Percentiles rank a stretch among this genome's conserved stretches.
Conservation (phyloP, 805 yeast species). For the Zygotorulaspora danielsina region DNA sequence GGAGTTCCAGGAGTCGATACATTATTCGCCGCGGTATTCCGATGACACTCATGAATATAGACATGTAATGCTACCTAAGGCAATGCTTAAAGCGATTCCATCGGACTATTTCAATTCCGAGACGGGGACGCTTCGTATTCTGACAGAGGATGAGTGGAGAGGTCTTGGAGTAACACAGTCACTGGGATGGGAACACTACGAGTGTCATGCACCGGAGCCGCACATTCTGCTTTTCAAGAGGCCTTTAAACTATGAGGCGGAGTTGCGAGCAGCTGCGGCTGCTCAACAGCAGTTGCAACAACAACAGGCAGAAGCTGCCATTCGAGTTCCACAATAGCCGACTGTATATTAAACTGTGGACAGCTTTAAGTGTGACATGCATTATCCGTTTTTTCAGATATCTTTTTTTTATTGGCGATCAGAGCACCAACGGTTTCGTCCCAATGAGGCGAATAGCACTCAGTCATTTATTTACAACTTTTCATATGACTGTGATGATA, state of each 20-base stretch:
- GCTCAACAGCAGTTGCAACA: slow-evolving; percentile 28
- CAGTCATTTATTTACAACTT: not conserved
- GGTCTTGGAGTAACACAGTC: slow-evolving; percentile 97
- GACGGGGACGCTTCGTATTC: slow-evolving; percentile 86
- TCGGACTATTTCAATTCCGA: slow-evolving; percentile 90
- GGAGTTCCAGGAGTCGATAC: slow-evolving; percentile 90
- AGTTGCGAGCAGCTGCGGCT: slow-evolving; percentile 33
- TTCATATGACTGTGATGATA: not conserved
- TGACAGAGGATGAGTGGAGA: slow-evolving; percentile 97
- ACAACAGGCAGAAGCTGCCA: slow-evolving; percentile 16
- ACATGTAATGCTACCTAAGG: slow-evolving; percentile 95
- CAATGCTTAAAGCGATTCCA: slow-evolving; percentile 90
- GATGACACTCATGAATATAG: slow-evolving; percentile 91
- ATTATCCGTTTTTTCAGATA: not conserved
- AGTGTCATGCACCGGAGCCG: slow-evolving; percentile 98
- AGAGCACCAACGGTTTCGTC: not conserved
- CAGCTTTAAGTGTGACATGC: not conserved
- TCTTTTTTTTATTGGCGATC: not conserved
- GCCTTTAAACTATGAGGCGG: slow-evolving; percentile 51
- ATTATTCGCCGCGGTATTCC: slow-evolving; percentile 85
- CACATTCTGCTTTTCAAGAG: slow-evolving; percentile 87
- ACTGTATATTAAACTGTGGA: not conserved
- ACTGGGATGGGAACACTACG: slow-evolving; percentile 96
- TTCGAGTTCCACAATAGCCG: slow-evolving; percentile 7
- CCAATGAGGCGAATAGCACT: no score